These are phyloP conservation scores for Prunus yedoensis DNA, from an alignment of 331 rosid species.

Conservation along the genomic window DNA sequence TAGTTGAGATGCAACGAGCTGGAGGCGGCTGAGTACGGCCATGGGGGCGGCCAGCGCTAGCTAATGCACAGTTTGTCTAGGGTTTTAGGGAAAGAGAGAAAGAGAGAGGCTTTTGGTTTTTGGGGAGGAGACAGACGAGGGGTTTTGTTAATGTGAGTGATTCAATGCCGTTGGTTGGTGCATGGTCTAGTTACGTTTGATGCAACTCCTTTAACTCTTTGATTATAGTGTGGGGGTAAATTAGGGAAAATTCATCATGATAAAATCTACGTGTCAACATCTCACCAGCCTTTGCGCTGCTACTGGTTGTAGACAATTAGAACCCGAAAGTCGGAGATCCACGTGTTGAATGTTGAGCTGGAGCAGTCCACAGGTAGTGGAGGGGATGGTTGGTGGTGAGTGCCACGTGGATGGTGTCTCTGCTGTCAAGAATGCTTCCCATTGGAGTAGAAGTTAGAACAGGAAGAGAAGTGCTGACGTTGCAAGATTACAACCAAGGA, in stretches of 20 bases:
- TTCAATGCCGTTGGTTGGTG: neutral
- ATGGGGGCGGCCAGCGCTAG: slow-evolving; percentile 30
- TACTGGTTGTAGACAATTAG: neutral
- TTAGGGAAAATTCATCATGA: neutral
- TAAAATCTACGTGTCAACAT: neutral
- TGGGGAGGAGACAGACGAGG: neutral
- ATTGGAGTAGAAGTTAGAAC: neutral
- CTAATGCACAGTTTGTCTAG: neutral
- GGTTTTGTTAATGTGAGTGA: neutral
- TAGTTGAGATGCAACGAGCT: slow-evolving; percentile 25
- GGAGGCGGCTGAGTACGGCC: slow-evolving; percentile 53
- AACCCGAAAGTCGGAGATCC: neutral
- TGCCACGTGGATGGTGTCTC: neutral
- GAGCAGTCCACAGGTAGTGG: neutral
- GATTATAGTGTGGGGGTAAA: neutral
- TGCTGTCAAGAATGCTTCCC: neutral
- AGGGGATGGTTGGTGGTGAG: neutral
- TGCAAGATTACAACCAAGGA: neutral
- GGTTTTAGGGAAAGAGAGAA: slow-evolving; percentile 14
- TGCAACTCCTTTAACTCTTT: neutral
- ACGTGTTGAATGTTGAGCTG: neutral
- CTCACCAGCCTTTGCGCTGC: fast-evolving
- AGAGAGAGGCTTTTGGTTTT: neutral
- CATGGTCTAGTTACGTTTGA: neutral
- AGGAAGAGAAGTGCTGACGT: neutral